Evolutionary conservation across 2,329 filamentous ascomycete species (phyloP), one percentile per base, ranked within the genome.

Genomic region (Aspergillus cejpii): DNA sequence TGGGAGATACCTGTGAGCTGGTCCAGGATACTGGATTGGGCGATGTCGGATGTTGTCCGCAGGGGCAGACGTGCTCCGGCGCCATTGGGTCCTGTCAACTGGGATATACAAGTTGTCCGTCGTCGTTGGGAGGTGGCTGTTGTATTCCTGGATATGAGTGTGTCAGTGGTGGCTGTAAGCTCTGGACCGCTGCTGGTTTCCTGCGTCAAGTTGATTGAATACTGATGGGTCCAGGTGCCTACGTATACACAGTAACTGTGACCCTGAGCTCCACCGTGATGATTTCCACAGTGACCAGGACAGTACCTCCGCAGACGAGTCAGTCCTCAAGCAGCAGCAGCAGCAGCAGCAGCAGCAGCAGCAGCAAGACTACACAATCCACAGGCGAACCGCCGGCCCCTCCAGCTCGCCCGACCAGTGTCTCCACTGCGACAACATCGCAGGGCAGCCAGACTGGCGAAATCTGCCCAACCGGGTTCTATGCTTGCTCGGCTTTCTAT

Each of bases 391-490:
- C 66, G 28, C 53, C 50, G 8, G 23, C 23, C 8, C 60, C 67
- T 1, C 66, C 69, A 3, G 62, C 63, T 2, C 66, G 67, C n/a
- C 63, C 65, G 17, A 71, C 67, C 0, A 63, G 56, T 38, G 60
- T 45, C 14, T 57, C 63, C 10, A 67, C 65, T 1, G 54, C 61
- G 5, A 62, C 65, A 5, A 66, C 68, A 21, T 64, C 72, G 10
- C 61, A 71, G 41, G 50, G 57, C 38, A 60, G 54, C 3, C 54
- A 59, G 12, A 66, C 66, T 24, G 73, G 51, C 26, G 58, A 64
- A 6, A 59, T 76, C 56, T 97, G 91, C 57, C 91, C 91, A 0
- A 90, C 84, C 0, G 90, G 90, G 2, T 97, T 90, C 73, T 97
- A 97, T 66, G 84, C 87, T 40, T 97, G 91, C 66, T 79, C 83